Percentiles rank a stretch among this genome's conserved stretches.
These are phyloP conservation scores for Plantago major DNA, from an alignment of 257 asterid species.

Conservation along the genomic window DNA sequence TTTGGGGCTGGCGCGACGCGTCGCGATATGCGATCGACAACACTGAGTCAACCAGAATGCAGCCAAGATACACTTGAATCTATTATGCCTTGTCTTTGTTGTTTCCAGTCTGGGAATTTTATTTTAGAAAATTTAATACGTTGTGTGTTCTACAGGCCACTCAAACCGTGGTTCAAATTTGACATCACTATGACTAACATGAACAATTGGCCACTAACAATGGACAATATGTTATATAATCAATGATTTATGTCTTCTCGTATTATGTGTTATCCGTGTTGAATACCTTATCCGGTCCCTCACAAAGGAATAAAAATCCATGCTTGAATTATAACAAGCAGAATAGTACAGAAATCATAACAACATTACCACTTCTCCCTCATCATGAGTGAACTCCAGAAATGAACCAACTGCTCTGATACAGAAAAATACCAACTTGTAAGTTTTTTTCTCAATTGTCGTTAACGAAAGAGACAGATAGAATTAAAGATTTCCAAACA, in stretches of 20 bases:
- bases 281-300: no score
- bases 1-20: no score
- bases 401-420: conserved; percentile 99
- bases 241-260: neutral
- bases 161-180: no score
- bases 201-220: no score
- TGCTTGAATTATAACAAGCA: conserved; percentile 11
- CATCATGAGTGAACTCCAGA: conserved; percentile 90
- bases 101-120: no score
- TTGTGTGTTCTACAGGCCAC: no score
- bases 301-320: neutral
- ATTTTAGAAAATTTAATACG: no score
- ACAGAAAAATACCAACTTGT: conserved; percentile 28
- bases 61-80: neutral
- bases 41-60: conserved; percentile 2
- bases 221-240: neutral
- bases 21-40: no score
- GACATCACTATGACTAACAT: no score
- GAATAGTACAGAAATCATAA: conserved; percentile 17
- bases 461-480: conserved; percentile 4
- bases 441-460: conserved; percentile 17
- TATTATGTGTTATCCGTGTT: neutral
- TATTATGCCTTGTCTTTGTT: neutral
- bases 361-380: conserved; percentile 80
- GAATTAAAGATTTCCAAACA: conserved; percentile 19